Evolutionary conservation across 2,329 filamentous ascomycete species (phyloP).

Genomic region (Xylariaceae sp.): DNA sequence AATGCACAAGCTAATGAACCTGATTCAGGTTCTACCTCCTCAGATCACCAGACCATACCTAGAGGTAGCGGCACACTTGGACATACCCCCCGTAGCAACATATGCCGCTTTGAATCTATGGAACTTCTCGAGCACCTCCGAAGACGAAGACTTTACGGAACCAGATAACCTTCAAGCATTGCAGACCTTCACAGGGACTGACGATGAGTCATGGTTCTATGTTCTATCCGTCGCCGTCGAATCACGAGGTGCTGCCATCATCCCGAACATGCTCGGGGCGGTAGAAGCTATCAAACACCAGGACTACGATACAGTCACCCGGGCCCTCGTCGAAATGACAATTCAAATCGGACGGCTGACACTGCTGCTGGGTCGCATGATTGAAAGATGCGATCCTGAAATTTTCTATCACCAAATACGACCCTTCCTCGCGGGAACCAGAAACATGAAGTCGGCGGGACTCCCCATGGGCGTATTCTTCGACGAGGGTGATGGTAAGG

Average conservation of each 20-base stretch:
- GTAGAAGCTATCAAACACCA: constrained; percentile 63
- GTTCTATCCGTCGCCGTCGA: constrained; percentile 88
- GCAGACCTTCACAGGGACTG: constrained; percentile 81
- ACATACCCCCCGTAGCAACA: constrained; percentile 83
- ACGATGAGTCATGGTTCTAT: constrained; percentile 94
- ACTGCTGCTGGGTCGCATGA: constrained; percentile 72
- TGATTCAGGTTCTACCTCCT: constrained; percentile 61
- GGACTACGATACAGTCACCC: constrained; percentile 57
- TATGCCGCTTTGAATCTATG: constrained; percentile 84
- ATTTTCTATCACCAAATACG: constrained; percentile 87
- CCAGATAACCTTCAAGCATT: constrained; percentile 68
- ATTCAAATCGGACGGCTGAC: constrained; percentile 66
- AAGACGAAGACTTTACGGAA: constrained; percentile 51
- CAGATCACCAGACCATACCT: constrained; percentile 75
- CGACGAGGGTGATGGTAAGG: constrained; percentile 64
- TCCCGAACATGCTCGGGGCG: constrained; percentile 74
- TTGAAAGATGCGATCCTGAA: constrained; percentile 81
- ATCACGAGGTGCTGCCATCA: constrained; percentile 62
- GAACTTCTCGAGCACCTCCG: constrained; percentile 66
- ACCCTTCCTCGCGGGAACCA: constrained; percentile 84
- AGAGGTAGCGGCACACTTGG: constrained; percentile 65
- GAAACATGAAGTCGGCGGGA: constrained; percentile 84
- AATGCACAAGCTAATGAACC: constrained; percentile 16
- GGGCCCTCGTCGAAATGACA: constrained; percentile 62
- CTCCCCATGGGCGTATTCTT: constrained; percentile 82